phyloP scores from a whole-genome alignment of 306 rosid species.

The Corylus avellana region DNA sequence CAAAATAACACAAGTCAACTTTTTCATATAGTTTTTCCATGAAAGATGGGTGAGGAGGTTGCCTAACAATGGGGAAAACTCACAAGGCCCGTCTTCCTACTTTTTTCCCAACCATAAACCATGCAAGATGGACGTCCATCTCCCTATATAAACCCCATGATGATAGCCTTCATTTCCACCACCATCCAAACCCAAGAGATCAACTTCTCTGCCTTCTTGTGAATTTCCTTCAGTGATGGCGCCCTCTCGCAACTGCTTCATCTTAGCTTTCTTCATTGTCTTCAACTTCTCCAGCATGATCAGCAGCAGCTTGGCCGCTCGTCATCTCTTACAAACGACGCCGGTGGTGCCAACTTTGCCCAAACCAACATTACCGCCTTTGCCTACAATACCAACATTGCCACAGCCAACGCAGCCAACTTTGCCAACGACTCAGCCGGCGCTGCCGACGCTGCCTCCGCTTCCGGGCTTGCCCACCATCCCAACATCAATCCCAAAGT shows the following conservation, averaged over 20 bases:
- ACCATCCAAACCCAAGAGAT: neutral
- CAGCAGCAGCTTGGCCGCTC: slow-evolving; percentile 23
- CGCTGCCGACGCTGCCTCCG: slow-evolving; percentile 29
- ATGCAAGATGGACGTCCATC: neutral
- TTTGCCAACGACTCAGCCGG: slow-evolving; percentile 29
- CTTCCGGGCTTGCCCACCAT: slow-evolving; percentile 27
- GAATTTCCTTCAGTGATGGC: slow-evolving; percentile 16
- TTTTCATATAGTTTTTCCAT: neutral
- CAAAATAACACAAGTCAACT: neutral
- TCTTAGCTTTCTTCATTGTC: slow-evolving; percentile 21
- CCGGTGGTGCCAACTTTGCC: slow-evolving; percentile 22
- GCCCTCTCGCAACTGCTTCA: neutral
- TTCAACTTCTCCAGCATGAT: slow-evolving; percentile 22
- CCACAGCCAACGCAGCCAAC: slow-evolving; percentile 30
- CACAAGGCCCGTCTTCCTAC: neutral
- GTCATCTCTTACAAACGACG: slow-evolving; percentile 38
- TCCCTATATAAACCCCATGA: neutral
- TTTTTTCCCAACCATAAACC: neutral
- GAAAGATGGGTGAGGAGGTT: neutral
- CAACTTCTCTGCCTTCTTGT: neutral
- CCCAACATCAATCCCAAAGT: slow-evolving; percentile 18
- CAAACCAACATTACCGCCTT: slow-evolving; percentile 17
- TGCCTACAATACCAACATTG: slow-evolving; percentile 24
- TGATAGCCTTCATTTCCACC: neutral
- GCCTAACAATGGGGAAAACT: neutral